phyloP scores from a whole-genome alignment of 805 yeast species.

The Diddensiella transvaalensis region DNA sequence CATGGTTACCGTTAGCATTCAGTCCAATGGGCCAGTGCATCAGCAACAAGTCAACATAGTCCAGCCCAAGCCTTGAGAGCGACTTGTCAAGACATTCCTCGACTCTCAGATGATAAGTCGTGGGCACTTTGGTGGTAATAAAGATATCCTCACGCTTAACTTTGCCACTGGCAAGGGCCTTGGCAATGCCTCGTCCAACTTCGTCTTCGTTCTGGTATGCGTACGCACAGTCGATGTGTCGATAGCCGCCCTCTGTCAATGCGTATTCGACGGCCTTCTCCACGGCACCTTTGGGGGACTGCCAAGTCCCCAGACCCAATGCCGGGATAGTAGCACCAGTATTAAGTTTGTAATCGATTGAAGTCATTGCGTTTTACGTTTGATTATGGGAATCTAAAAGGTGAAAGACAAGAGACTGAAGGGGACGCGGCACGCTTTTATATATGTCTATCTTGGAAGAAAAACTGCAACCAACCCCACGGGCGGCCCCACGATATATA shows the following conservation, averaged over 20 bases:
- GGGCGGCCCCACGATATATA: not conserved
- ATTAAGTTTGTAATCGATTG: conserved; percentile 36
- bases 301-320: conserved; percentile 76
- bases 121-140: conserved; percentile 62
- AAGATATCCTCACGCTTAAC: conserved; percentile 62
- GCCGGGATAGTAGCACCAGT: conserved; percentile 62
- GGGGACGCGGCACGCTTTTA: not conserved
- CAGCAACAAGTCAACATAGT: conserved; percentile 73
- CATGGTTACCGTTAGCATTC: conserved; percentile 40
- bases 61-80: conserved; percentile 59
- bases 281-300: conserved; percentile 52
- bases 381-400: too few relatives aligned
- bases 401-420: not conserved
- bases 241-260: conserved; percentile 53
- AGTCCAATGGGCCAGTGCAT: conserved; percentile 79
- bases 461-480: not conserved
- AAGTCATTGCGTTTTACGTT: conserved; percentile 17
- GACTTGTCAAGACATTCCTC: conserved; percentile 54
- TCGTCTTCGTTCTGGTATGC: conserved; percentile 63
- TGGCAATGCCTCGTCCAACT: conserved; percentile 49
- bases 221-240: conserved; percentile 76
- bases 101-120: conserved; percentile 39
- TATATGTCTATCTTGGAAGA: not conserved
- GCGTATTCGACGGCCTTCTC: conserved; percentile 56
- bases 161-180: conserved; percentile 51